These are phyloP conservation scores for Apophysomyces elegans DNA, from an alignment of 371 early-diverging fungal genomes.

Conservation along the genomic window DNA sequence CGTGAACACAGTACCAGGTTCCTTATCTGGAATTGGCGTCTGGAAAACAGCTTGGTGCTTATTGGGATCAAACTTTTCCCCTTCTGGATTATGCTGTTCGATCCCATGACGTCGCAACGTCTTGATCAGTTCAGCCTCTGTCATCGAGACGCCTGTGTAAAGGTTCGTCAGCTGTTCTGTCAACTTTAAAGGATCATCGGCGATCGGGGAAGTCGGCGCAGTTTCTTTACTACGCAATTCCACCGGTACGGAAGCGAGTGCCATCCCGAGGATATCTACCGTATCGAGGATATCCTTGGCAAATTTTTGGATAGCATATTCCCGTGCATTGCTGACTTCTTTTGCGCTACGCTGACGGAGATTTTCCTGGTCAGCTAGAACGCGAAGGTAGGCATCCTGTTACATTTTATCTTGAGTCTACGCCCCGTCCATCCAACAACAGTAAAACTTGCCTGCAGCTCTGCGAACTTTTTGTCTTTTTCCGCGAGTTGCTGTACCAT, in stretches of 20 bases:
- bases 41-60: constrained; percentile 45
- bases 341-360: constrained; percentile 76
- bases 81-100: constrained; percentile 17
- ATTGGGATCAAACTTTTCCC: constrained; percentile 44
- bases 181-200: constrained; percentile 7
- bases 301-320: constrained; percentile 88
- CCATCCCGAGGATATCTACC: constrained; percentile 84
- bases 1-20: constrained; percentile 77
- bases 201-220: constrained; percentile 22
- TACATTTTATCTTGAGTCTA: too few relatives aligned
- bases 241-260: constrained; percentile 72
- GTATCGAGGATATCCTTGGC: constrained; percentile 89
- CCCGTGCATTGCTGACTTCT: constrained; percentile 75
- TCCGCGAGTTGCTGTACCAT: constrained; percentile 57
- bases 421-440: too few relatives aligned
- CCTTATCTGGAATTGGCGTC: constrained; percentile 78
- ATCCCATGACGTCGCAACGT: constrained; percentile 75
- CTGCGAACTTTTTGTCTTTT: constrained; percentile 81
- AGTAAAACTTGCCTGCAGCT: constrained; percentile 69
- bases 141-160: constrained; percentile 84
- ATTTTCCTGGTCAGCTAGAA: constrained; percentile 93
- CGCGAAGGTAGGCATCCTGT: constrained; percentile 70
- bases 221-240: constrained; percentile 13
- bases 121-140: constrained; percentile 73
- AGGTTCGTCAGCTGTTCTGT: constrained; percentile 64